Base-by-base conservation (phyloP, 2,329 filamentous ascomycete genomes). In the Monilinia aucupariae region DNA sequence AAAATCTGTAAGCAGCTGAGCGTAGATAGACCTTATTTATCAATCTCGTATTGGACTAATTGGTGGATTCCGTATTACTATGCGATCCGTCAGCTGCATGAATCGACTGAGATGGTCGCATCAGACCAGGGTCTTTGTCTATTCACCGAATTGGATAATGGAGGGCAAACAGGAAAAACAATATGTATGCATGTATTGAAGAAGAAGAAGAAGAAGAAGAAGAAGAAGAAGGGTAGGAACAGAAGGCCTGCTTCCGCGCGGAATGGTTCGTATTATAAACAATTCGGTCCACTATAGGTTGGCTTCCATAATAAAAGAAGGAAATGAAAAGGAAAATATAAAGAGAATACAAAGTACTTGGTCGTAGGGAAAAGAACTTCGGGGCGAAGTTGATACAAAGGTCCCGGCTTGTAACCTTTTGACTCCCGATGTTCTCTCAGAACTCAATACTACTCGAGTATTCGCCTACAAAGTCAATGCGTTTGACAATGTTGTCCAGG, bases 181-280 rank as follows among this genome's bases (percentile, higher is more conserved):
- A 49, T 10, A 13, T 6, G 25, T 43, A 49, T 20, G 37, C 9
- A 39, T 30, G 27, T 45, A 55, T 49, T n/a, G 12, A 39, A 50
- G 48, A 30, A 50, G 25, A 43, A 34, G 45, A 34, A 17, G 48
- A n/a, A 41, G 25, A 13, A 45, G 59, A 45, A 62, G 61, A 62
- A 62, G 61, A n/a, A n/a, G n/a, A n/a, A 32, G 52, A 34, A 51
- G 34, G n/a, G 55, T 27, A 41, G 25, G 20, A 47, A 63, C 54
- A 63, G 61, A 63, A 63, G 61, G 22, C 53, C 61, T 34, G 61
- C 61, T 63, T 63, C 61, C 56, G 61, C 53, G 25, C 32, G 22
- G 27, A 32, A n/a, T 47, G 22, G 20, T 27, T 32, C 37, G 13
- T 27, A n/a, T 61, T 34, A 55, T 34, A 27, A 27, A 47, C 22